Percentiles rank a stretch among this genome's conserved stretches.
Conservation (phyloP, 2,329 filamentous ascomycete species). For the Madurella fahalii region DNA sequence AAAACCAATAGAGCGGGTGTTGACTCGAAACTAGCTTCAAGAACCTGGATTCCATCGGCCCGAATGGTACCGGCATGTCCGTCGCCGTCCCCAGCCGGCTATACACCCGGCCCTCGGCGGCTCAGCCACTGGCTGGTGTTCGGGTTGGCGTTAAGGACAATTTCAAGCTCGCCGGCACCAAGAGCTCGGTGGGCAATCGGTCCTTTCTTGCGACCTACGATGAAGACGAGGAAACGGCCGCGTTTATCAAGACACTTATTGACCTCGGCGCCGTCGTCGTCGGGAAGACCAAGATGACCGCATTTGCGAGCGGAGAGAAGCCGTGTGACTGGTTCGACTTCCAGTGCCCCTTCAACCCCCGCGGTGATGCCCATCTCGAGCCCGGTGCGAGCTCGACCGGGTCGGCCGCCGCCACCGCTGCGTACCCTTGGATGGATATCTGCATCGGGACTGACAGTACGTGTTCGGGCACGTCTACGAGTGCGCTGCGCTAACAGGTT, state of each 20-base stretch:
- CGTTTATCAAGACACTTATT: neutral
- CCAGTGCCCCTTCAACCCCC: constrained; percentile 5
- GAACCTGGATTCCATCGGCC: too few species aligned
- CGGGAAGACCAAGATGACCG: constrained; percentile 6
- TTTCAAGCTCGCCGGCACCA: neutral
- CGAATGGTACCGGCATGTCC: neutral
- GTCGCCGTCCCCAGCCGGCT: constrained; percentile 3
- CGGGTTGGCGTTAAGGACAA: constrained; percentile 8
- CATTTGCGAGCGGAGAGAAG: constrained; percentile 1
- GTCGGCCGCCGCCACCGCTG: neutral
- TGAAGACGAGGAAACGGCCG: neutral
- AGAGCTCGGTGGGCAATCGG: neutral
- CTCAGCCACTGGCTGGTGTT: neutral
- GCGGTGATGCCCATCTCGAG: constrained; percentile 1
- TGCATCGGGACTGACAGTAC: constrained; percentile 6
- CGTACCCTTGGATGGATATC: constrained; percentile 3
- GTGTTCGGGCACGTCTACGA: neutral
- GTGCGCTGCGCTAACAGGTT: neutral
- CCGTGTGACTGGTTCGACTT: constrained; percentile 1
- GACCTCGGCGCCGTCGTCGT: neutral
- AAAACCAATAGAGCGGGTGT: too few species aligned
- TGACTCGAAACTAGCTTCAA: too few species aligned
- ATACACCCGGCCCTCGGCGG: neutral
- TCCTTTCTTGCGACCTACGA: neutral
- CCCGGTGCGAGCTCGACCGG: constrained; percentile 3